Percentiles rank a stretch among this genome's conserved stretches.
phyloP scores from a whole-genome alignment of 306 rosid genomes.

The Quercus bicolor region DNA sequence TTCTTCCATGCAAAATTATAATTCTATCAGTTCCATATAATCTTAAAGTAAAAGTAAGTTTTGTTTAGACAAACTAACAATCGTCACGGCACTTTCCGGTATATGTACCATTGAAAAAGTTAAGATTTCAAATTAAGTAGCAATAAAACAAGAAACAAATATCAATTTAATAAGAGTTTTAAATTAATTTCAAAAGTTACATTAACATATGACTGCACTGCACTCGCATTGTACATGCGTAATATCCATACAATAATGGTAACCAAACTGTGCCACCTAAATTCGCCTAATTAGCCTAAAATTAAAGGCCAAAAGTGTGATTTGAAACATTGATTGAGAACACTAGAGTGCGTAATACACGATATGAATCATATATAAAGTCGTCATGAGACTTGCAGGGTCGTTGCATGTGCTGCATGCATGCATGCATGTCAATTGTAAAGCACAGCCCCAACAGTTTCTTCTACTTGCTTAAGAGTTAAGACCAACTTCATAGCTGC shows the following conservation, averaged over 20 bases:
- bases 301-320: not conserved
- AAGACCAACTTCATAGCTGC: conserved; percentile 21
- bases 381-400: not conserved
- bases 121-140: not conserved
- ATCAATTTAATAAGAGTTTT: not conserved
- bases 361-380: not conserved
- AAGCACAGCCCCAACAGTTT: not conserved
- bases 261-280: not conserved
- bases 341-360: not conserved
- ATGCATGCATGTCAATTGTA: not conserved
- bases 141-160: not conserved
- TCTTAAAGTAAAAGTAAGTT: no score
- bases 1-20: no score
- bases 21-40: no score
- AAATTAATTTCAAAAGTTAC: not conserved
- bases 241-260: not conserved
- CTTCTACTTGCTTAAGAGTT: conserved; percentile 1
- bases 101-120: no score
- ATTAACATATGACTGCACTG: not conserved
- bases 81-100: no score
- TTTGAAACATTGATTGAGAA: not conserved
- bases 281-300: not conserved
- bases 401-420: not conserved
- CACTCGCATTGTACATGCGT: not conserved
- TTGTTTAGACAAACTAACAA: no score